Base-by-base conservation (phyloP, 1,139 yeast species). In the Suhomyces coccinellae region DNA sequence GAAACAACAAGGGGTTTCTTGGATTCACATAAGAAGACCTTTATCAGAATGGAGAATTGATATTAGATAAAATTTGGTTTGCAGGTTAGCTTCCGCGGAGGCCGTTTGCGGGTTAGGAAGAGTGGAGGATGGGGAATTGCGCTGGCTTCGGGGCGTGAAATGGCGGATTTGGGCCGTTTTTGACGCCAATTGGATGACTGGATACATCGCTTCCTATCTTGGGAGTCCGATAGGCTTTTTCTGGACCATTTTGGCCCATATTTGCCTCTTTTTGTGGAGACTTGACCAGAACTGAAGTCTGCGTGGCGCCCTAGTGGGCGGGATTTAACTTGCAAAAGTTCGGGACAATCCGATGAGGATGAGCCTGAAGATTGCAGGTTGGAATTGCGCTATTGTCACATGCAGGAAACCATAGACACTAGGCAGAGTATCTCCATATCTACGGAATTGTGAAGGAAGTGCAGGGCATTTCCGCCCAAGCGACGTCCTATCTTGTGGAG, bases 1-100 rank as follows among this genome's bases (percentile, higher is more conserved):
- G 30, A 22, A 29, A 27, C 16, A 37, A 37, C 35, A 12, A 33
- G 13, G 11, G 40, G 12, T 24, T 38, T 27, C 14, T 44, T 40
- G 41, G 38, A 36, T 33, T 40, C 43, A 44, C 47, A 44, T 44
- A 44, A 17, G 33, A 40, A 22, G 36, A 36, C 16, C 20, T 34
- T 34, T 34, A 22, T 13, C 17, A 22, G n/a, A 14, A 9, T n/a
- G 30, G 22, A 27, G 39, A 38, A 33, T 30, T 29, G 33, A 33
- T 36, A 28, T 40, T 30, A 26, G 41, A 16, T 30, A 45, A 45
- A 41, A 35, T 38, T 45, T 41, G 40, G 39, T 40, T 44, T 43
- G 33, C 45, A 43, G 36, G 41, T 43, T 43, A 29, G 39, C 30
- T 20, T 15, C 20, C 32, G 20, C 38, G 30, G 34, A 38, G 36